Evolutionary conservation across 106 monocot species (phyloP).

Genomic region (Acorus calamus): DNA sequence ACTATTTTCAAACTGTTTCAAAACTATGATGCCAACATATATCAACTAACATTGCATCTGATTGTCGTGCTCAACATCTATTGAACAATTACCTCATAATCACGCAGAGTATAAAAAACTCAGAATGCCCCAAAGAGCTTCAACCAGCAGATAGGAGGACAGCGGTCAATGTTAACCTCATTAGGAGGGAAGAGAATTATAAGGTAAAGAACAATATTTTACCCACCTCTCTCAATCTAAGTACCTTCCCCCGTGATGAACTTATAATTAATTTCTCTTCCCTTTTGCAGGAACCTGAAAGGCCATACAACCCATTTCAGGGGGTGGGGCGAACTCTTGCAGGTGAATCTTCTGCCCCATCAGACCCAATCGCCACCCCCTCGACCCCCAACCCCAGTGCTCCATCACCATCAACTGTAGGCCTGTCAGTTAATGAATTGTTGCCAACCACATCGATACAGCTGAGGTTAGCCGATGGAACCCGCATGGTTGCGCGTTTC

Average conservation of each 20-base stretch:
- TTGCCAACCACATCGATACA: conserved; percentile 78
- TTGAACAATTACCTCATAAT: too few species aligned
- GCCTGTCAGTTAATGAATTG: conserved; percentile 47
- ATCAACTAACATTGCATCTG: too few species aligned
- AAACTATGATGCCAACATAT: too few species aligned
- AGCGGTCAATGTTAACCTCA: conserved; percentile 46
- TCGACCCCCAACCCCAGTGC: conserved; percentile 9
- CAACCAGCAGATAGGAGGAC: conserved; percentile 45
- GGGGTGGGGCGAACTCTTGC: conserved; percentile 76
- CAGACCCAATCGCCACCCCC: background rate
- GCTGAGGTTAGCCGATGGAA: conserved; percentile 72
- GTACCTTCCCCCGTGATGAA: too few species aligned
- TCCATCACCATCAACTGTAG: conserved; percentile 9
- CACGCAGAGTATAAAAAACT: conserved; percentile 49
- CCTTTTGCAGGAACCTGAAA: conserved; percentile 46
- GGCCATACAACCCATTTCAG: conserved; percentile 34
- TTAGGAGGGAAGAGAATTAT: conserved; percentile 32
- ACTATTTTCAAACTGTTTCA: too few species aligned
- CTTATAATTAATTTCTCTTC: background rate
- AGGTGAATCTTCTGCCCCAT: conserved; percentile 11
- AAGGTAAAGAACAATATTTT: too few species aligned
- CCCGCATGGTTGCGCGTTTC: conserved; percentile 71
- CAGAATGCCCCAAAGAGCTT: conserved; percentile 62
- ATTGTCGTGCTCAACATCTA: too few species aligned
- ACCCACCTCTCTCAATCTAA: too few species aligned